phyloP scores from a whole-genome alignment of 2,329 filamentous ascomycete genomes.

The Blumeriella jaapii region DNA sequence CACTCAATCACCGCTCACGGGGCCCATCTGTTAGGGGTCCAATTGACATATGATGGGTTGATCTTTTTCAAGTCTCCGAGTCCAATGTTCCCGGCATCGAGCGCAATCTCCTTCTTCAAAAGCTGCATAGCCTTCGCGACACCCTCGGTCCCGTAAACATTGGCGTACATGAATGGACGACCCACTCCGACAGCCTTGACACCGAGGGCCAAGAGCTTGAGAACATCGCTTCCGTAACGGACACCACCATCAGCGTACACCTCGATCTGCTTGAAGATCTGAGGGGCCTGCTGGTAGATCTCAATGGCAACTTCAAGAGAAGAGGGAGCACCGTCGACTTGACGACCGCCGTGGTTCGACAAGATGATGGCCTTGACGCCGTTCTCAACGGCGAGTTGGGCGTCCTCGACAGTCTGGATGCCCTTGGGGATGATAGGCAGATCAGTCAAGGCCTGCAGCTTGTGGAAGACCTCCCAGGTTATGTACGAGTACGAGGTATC shows the following conservation, averaged over 20 bases:
- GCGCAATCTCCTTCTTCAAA: slow-evolving; percentile 31
- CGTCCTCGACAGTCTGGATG: slow-evolving; percentile 46
- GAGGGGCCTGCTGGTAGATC: slow-evolving; percentile 32
- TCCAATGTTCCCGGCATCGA: slow-evolving; percentile 6
- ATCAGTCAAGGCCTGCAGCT: slow-evolving; percentile 17
- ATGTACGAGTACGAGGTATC: slow-evolving; percentile 6
- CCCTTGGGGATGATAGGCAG: slow-evolving; percentile 26
- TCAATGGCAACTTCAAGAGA: slow-evolving; percentile 46
- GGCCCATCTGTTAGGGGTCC: slow-evolving; percentile 5
- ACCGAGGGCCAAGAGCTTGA: slow-evolving; percentile 49
- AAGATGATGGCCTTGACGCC: slow-evolving; percentile 46
- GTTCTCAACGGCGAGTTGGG: slow-evolving; percentile 44
- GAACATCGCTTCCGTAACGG: slow-evolving; percentile 42
- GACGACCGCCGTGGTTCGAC: slow-evolving; percentile 36
- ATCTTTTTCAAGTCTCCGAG: slow-evolving; percentile 10
- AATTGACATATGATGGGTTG: slow-evolving; percentile 5
- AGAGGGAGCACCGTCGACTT: slow-evolving; percentile 48
- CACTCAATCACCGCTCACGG: not conserved
- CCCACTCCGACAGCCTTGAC: slow-evolving; percentile 52
- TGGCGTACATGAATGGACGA: slow-evolving; percentile 38
- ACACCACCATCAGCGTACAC: slow-evolving; percentile 52
- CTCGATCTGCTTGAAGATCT: slow-evolving; percentile 25
- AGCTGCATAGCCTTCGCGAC: slow-evolving; percentile 36
- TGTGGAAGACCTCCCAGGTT: slow-evolving; percentile 31
- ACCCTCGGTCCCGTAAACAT: slow-evolving; percentile 36